Evolutionary conservation across 805 yeast genomes (phyloP).

Genomic region (Vanderwaltozyma verrucispora): DNA sequence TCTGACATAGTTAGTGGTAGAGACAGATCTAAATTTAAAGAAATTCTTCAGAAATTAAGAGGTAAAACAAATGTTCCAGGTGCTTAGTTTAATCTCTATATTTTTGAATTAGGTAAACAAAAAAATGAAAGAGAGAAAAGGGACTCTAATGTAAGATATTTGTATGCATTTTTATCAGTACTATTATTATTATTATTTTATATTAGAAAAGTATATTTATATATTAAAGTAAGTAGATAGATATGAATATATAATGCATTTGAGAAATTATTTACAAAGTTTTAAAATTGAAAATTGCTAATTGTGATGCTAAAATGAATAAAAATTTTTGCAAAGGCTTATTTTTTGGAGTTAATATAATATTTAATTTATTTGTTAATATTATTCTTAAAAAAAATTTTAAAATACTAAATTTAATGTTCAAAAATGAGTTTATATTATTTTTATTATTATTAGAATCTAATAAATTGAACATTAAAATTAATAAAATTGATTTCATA

Average conservation of each 20-base stretch:
- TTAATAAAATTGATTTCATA: conserved; percentile 13
- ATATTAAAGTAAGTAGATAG: no score
- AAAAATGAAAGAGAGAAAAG: conserved; percentile 8
- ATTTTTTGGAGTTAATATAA: background rate
- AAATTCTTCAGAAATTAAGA: conserved; percentile 51
- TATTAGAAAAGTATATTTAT: background rate
- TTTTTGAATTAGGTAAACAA: no score
- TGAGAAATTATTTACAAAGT: background rate
- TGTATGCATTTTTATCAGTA: background rate
- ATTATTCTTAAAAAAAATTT: conserved; percentile 11
- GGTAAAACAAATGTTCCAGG: conserved; percentile 69
- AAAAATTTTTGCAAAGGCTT: conserved; percentile 2
- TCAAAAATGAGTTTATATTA: conserved; percentile 7
- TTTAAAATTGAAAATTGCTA: conserved; percentile 9
- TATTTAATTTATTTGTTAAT: conserved; percentile 3
- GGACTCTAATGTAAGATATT: no score
- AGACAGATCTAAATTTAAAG: conserved; percentile 64
- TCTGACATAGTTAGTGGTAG: conserved; percentile 37
- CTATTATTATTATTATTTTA: background rate
- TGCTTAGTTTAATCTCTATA: no score
- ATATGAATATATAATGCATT: no score
- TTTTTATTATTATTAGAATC: conserved; percentile 7
- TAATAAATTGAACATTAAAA: conserved; percentile 15
- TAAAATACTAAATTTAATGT: conserved; percentile 13
- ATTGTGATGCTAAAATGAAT: conserved; percentile 8